Evolutionary conservation across 2,329 filamentous ascomycete genomes (phyloP), one percentile per base, ranked within the genome.

Genomic region (Trichophyton equinum): DNA sequence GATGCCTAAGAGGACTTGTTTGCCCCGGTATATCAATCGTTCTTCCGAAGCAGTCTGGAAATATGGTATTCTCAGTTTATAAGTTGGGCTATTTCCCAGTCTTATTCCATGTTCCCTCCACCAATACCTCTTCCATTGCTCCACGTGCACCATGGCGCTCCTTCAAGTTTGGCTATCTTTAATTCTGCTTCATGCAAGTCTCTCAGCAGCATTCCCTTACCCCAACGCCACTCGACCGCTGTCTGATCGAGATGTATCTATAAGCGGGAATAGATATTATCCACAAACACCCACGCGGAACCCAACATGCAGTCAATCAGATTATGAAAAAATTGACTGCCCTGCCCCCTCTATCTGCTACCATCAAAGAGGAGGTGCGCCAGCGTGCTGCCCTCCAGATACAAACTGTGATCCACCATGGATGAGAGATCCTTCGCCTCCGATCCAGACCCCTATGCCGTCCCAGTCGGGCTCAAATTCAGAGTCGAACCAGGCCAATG

Each of bases 301-400:
- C 30, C 42, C 42, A 9, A 46, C 60, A 22, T 63, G 60, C 62
- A 60, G 53, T 13, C 38, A 58, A n/a, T 36, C 36, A 6, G 57
- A 51, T 18, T 63, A 59, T 44, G 20, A 40, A 1, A 55, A 36
- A 3, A 22, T 61, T 15, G 56, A 57, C 20, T 63, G 62, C 44
- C 60, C 38, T 36, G 36, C 60, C 20, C 62, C 62, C n/a, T 61
- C 60, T 1, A 57, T 58, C 57, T 70, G 69, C 64, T 69, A 66
- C 64, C 62, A 65, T 25, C 63, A 70, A 53, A 63, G 67, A 25
- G 61, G 66, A n/a, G 67, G 68, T 5, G 56, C 61, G 2, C 64
- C 68, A 8, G 67, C 63, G 15, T 70, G 68, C 61, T 70, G 68
- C 64, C 66, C 68, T 1, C 60, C 64, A 25, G 68, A 67, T 42